Evolutionary conservation across 1,284 basidiomycete species (phyloP), one percentile per base, ranked within the genome.

Genomic region (Tilletiopsis washingtonensis): DNA sequence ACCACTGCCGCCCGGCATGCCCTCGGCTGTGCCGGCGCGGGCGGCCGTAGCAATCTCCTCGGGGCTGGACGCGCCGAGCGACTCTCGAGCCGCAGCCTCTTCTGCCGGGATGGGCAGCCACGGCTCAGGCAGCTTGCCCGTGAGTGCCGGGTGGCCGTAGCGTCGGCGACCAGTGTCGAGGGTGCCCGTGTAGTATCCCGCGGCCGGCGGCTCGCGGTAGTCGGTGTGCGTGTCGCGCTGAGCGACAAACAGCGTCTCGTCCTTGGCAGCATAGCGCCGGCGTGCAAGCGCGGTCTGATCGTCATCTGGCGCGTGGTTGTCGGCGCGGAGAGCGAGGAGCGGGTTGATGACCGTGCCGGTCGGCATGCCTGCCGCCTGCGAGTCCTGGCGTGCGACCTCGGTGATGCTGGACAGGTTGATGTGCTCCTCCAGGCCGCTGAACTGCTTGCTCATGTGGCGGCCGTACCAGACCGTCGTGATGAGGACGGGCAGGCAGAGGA

Each of bases 181-280:
- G 25, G 64, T 62, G 1, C 69, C 69, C 0, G 53, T 56, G 37
- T 64, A 66, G 42, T 67, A 68, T 4, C 59, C 59, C 0, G 56
- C 57, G 2, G 54, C 54, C 0, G 67, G 63, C 15, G 67, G 67
- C 48, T 70, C 66, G 17, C 62, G 42, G 26, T 67, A 67, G 40
- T 67, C 62, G 12, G 64, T 67, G 52, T 67, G 64, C 4, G 49
- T 40, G 45, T 67, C 72, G 37, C 69, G 57, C 23, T 62, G 64
- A 3, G 74, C 91, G 34, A 94, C 88, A 69, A 96, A 96, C 25
- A 96, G 74, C 1, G 88, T 91, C 61, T 94, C 91, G 66, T 94
- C 91, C 68, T 91, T 85, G 79, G 50, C 84, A 81, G 64, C 49
- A 37, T 62, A 84, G 90, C 56, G 91, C 74, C 68, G 90, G 84